Conservation (phyloP, 352 stramenopile species). For the Stramenopiles sp. region DNA sequence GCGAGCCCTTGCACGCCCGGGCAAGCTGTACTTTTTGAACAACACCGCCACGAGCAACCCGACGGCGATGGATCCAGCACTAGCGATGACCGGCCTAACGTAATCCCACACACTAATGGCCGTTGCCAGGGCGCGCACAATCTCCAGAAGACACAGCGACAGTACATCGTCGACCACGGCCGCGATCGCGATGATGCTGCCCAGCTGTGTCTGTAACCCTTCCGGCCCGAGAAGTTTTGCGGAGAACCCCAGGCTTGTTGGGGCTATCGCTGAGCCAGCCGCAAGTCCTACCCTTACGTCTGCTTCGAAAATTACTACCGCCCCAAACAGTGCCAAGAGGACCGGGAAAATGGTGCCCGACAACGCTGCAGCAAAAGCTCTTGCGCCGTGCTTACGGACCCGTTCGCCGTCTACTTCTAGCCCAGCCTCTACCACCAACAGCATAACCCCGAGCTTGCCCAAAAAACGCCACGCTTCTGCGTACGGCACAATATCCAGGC, state of each 20-base stretch:
- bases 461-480: background rate
- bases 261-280: slow-evolving; percentile 18
- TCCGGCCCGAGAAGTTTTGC: slow-evolving; percentile 20
- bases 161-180: slow-evolving; percentile 23
- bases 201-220: slow-evolving; percentile 17
- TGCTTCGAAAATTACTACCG: background rate
- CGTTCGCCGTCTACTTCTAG: slow-evolving; percentile 14
- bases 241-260: slow-evolving; percentile 22
- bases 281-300: slow-evolving; percentile 14
- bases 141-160: slow-evolving; percentile 20
- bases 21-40: background rate
- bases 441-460: slow-evolving; percentile 22
- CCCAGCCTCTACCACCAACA: slow-evolving; percentile 17
- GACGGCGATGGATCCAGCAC: slow-evolving; percentile 15
- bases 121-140: slow-evolving; percentile 19
- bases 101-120: slow-evolving; percentile 6
- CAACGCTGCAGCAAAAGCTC: background rate
- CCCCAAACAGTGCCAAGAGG: background rate
- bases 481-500: background rate
- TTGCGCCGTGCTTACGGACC: background rate
- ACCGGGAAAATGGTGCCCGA: background rate
- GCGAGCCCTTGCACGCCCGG: too few species aligned
- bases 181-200: slow-evolving; percentile 20
- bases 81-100: slow-evolving; percentile 17
- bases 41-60: slow-evolving; percentile 15